Percentiles rank a stretch among this genome's conserved stretches.
Conservation (phyloP, 768 basidiomycete species). For the Trametes maxima region DNA sequence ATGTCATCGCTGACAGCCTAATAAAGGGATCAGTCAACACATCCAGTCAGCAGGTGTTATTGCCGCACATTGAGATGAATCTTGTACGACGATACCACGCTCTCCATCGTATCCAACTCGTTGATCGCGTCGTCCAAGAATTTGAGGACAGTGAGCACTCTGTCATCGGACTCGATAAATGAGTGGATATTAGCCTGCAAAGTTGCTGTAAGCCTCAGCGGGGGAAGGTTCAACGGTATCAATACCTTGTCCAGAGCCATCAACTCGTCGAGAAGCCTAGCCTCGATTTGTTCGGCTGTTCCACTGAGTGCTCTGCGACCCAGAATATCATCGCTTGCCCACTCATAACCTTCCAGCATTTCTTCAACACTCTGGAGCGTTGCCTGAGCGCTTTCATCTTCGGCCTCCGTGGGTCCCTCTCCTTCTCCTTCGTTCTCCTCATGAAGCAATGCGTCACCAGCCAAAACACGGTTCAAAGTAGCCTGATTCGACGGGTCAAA, state of each 20-base stretch:
- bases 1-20: slow-evolving; percentile 97
- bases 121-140: slow-evolving; percentile 86
- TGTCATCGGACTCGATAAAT: slow-evolving; percentile 94
- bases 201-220: neutral
- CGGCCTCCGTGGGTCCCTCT: slow-evolving; percentile 37
- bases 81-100: slow-evolving; percentile 89
- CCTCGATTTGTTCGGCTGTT: slow-evolving; percentile 91
- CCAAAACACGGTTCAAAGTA: slow-evolving; percentile 68
- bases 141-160: slow-evolving; percentile 82
- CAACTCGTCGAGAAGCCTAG: slow-evolving; percentile 84
- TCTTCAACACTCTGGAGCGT: slow-evolving; percentile 94
- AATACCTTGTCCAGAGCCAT: slow-evolving; percentile 89
- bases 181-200: slow-evolving; percentile 93
- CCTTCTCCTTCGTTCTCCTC: slow-evolving; percentile 50
- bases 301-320: slow-evolving; percentile 65
- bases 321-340: slow-evolving; percentile 83
- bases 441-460: slow-evolving; percentile 37
- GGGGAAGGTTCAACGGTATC: slow-evolving; percentile 12
- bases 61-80: slow-evolving; percentile 88
- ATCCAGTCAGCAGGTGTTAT: neutral
- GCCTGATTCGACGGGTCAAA: slow-evolving; percentile 82
- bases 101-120: slow-evolving; percentile 90
- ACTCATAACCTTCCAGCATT: slow-evolving; percentile 98
- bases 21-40: neutral
- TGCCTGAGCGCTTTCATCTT: slow-evolving; percentile 68